Evolutionary conservation across 768 basidiomycete genomes (phyloP).

Genomic region (Boletellus ananas): DNA sequence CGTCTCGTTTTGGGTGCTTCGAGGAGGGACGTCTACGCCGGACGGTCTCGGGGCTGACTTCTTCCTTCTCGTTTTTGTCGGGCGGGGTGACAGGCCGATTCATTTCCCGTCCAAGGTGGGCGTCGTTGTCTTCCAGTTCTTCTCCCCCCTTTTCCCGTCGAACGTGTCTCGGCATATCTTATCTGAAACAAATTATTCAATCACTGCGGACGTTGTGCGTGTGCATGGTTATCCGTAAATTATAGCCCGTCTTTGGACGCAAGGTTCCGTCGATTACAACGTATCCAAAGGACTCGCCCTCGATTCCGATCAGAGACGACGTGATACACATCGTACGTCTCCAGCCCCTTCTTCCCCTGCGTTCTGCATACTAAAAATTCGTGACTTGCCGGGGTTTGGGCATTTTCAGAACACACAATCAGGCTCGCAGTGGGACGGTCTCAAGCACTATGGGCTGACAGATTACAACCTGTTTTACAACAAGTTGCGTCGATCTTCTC

Average conservation of each 20-base stretch:
- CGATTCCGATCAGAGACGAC: constrained; percentile 36
- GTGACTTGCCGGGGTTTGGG: neutral
- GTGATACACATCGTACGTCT: constrained; percentile 51
- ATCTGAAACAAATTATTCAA: no score
- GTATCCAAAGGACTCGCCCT: constrained; percentile 21
- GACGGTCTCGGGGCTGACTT: no score
- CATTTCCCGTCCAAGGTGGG: constrained; percentile 62
- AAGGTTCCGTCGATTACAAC: constrained; percentile 51
- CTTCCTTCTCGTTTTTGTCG: neutral
- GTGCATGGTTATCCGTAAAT: neutral
- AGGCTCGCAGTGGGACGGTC: constrained; percentile 67
- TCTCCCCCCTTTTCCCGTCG: no score
- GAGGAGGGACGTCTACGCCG: neutral
- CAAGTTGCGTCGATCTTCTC: constrained; percentile 37
- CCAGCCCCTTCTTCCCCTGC: neutral
- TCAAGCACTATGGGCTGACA: constrained; percentile 53
- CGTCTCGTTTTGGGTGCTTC: neutral
- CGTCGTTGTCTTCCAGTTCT: neutral
- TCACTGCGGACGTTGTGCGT: no score
- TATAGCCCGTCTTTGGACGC: constrained; percentile 54
- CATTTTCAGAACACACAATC: constrained; percentile 60
- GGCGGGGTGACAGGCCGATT: constrained; percentile 45
- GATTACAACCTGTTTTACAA: constrained; percentile 60
- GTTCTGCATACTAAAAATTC: neutral
- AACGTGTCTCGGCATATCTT: no score